Conservation (phyloP, 2,329 filamentous ascomycete genomes). For the Phaeoacremonium minimum region DNA sequence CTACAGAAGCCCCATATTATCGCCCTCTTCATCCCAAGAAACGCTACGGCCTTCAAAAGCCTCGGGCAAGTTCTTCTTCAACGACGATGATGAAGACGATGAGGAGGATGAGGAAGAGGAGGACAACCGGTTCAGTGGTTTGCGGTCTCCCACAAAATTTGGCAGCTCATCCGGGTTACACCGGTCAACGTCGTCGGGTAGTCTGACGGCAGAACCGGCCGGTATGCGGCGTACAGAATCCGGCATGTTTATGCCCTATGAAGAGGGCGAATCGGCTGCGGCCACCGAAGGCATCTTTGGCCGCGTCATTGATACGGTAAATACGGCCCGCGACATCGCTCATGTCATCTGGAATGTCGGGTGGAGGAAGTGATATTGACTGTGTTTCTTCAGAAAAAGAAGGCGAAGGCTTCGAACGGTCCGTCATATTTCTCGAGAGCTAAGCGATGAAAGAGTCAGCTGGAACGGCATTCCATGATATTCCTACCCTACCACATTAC, state of each 20-base stretch:
- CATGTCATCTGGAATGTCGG: slow-evolving; percentile 71
- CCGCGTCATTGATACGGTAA: slow-evolving; percentile 76
- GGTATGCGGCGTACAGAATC: slow-evolving; percentile 76
- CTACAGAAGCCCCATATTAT: slow-evolving; percentile 49
- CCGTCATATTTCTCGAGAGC: neutral
- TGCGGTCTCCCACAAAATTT: slow-evolving; percentile 12
- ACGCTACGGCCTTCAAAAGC: slow-evolving; percentile 69
- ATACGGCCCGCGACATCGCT: slow-evolving; percentile 66
- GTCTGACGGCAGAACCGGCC: slow-evolving; percentile 44
- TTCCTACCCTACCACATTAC: no score
- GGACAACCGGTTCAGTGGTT: slow-evolving; percentile 10
- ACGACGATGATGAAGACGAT: slow-evolving; percentile 55
- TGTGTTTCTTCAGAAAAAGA: slow-evolving; percentile 24
- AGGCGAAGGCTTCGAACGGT: slow-evolving; percentile 1
- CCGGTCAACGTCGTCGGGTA: slow-evolving; percentile 43
- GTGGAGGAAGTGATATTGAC: slow-evolving; percentile 47
- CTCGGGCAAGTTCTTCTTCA: slow-evolving; percentile 61
- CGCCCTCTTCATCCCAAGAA: slow-evolving; percentile 77
- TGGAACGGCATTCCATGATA: neutral
- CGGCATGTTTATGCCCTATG: slow-evolving; percentile 88
- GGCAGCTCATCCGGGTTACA: slow-evolving; percentile 28
- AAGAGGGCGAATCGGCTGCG: slow-evolving; percentile 62
- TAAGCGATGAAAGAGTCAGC: neutral
- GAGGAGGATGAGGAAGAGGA: slow-evolving; percentile 36
- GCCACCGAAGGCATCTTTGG: slow-evolving; percentile 66